phyloP scores from a whole-genome alignment of 768 basidiomycete genomes.

The Mycena maculata region DNA sequence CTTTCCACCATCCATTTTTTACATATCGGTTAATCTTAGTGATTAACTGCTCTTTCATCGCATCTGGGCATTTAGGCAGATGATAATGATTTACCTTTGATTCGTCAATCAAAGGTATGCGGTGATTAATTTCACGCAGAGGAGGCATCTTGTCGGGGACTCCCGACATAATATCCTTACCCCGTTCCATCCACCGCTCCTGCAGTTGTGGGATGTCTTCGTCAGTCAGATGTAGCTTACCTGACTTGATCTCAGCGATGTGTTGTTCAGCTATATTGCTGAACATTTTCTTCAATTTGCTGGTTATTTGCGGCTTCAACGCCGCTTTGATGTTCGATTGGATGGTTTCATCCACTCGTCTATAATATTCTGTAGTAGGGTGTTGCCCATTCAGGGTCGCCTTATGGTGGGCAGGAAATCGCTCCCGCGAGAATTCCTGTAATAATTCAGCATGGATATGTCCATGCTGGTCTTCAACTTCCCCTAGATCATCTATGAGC shows the following conservation, averaged over 20 bases:
- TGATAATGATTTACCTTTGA: too few relatives aligned
- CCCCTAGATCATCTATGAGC: not conserved
- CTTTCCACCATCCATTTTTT: too few relatives aligned
- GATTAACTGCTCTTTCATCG: too few relatives aligned
- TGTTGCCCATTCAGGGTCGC: not conserved
- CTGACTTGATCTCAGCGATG: not conserved
- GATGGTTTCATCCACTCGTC: too few relatives aligned
- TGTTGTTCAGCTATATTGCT: not conserved
- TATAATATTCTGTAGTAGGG: not conserved
- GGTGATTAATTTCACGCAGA: too few relatives aligned
- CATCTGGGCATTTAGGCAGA: too few relatives aligned
- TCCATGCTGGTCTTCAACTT: not conserved
- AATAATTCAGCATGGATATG: not conserved
- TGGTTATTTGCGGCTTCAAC: not conserved
- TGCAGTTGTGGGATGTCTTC: slow-evolving; percentile 33
- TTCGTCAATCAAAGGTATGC: too few relatives aligned
- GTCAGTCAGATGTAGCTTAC: not conserved
- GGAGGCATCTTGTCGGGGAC: slow-evolving; percentile 44
- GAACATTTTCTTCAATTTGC: not conserved
- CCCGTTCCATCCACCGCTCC: slow-evolving; percentile 38
- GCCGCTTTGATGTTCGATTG: not conserved
- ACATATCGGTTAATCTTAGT: too few relatives aligned
- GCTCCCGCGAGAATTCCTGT: not conserved
- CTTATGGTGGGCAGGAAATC: not conserved
- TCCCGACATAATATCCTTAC: slow-evolving; percentile 39